A percentile compares a stretch with the other conserved stretches of the same genome.
phyloP scores from a whole-genome alignment of 495 filamentous ascomycete species.

The Parathielavia appendiculata region DNA sequence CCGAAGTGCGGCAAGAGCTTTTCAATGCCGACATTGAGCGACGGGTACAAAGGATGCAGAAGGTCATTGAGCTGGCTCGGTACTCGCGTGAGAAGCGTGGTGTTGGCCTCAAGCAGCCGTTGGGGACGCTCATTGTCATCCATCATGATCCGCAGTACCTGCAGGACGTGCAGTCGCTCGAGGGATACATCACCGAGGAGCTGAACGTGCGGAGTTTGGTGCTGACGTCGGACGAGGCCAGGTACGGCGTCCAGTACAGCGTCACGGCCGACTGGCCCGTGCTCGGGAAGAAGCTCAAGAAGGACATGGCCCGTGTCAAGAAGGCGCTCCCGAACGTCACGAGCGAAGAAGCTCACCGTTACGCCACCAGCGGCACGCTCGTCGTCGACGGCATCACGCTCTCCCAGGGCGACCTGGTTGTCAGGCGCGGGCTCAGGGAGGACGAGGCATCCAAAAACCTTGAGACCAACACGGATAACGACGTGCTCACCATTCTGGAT shows the following conservation, averaged over 20 bases:
- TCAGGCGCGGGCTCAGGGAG: constrained; percentile 71
- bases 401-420: constrained; percentile 72
- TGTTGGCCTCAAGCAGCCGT: constrained; percentile 80
- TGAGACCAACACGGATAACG: constrained; percentile 74
- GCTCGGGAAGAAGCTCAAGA: constrained; percentile 94
- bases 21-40: constrained; percentile 85
- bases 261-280: constrained; percentile 87
- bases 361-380: constrained; percentile 63
- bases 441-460: constrained; percentile 61
- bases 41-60: constrained; percentile 85
- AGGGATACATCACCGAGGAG: constrained; percentile 82
- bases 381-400: constrained; percentile 79
- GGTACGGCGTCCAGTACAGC: constrained; percentile 87
- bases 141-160: constrained; percentile 81
- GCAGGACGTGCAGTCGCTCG: constrained; percentile 76
- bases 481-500: constrained; percentile 43
- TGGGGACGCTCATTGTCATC: constrained; percentile 87
- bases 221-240: constrained; percentile 78
- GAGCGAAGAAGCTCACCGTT: constrained; percentile 71
- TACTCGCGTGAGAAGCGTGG: constrained; percentile 78
- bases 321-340: constrained; percentile 78
- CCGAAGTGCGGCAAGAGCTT: constrained; percentile 77
- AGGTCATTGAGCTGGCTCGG: constrained; percentile 84
- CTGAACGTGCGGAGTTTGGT: constrained; percentile 85
- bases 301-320: constrained; percentile 83